These are phyloP conservation scores for Colletotrichum cereale DNA, from an alignment of 2,329 filamentous ascomycete species.

Conservation along the genomic window DNA sequence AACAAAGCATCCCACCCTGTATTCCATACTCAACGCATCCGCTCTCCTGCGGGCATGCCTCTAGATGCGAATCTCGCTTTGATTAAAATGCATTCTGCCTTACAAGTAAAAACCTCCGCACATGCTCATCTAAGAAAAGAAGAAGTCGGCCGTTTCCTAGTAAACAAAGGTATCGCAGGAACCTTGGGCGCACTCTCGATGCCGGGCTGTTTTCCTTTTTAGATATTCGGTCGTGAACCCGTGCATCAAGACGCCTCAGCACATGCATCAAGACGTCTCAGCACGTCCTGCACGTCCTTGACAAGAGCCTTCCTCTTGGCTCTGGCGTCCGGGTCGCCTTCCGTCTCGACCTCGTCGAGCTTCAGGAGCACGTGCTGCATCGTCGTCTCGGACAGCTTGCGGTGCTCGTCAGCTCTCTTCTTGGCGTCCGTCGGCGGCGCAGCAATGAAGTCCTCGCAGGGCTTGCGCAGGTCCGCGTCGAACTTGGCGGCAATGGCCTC, in stretches of 20 bases:
- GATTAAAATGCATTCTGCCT: slow-evolving; percentile 32
- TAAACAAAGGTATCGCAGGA: slow-evolving; percentile 26
- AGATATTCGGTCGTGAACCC: slow-evolving; percentile 1
- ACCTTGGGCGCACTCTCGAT: slow-evolving; percentile 3
- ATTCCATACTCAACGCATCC: not conserved
- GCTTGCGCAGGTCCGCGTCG: slow-evolving; percentile 71
- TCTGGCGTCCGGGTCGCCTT: slow-evolving; percentile 75
- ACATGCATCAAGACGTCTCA: slow-evolving; percentile 62
- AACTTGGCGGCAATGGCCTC: slow-evolving; percentile 76
- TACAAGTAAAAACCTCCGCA: slow-evolving; percentile 15
- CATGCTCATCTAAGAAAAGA: slow-evolving; percentile 18
- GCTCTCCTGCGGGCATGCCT: slow-evolving; percentile 23
- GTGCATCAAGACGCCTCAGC: slow-evolving; percentile 73
- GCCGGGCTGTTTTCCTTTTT: not conserved
- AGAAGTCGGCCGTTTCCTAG: slow-evolving; percentile 16
- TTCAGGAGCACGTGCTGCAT: slow-evolving; percentile 83
- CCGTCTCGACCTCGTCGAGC: slow-evolving; percentile 80
- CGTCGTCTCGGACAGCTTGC: slow-evolving; percentile 80
- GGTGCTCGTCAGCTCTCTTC: slow-evolving; percentile 80
- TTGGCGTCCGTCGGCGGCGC: slow-evolving; percentile 74
- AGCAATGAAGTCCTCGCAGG: slow-evolving; percentile 71
- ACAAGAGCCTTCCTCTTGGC: slow-evolving; percentile 78
- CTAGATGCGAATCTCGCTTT: slow-evolving; percentile 40
- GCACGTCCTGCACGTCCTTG: slow-evolving; percentile 74
- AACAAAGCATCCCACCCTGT: not conserved